Conservation (phyloP, 106 monocot genomes). For the Dendrobium chrysotoxum region DNA sequence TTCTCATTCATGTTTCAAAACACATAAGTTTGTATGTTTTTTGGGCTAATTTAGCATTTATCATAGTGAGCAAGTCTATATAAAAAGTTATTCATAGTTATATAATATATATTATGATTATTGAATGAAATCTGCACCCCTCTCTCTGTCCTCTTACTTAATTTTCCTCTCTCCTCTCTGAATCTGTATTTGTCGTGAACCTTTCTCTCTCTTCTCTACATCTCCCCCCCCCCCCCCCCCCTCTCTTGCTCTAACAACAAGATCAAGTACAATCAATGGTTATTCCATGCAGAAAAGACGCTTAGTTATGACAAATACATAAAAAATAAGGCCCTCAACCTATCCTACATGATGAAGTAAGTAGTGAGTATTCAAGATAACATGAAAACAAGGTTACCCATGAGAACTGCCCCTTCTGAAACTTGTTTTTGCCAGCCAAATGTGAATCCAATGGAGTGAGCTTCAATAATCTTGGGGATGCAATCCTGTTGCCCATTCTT, state of each 20-base stretch:
- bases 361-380: not conserved
- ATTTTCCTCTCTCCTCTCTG: not conserved
- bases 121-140: not conserved
- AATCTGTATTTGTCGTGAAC: not conserved
- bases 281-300: not conserved
- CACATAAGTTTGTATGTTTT: no score
- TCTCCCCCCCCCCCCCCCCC: no score
- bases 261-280: not conserved
- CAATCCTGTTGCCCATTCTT: constrained; percentile 84
- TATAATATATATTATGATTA: not conserved
- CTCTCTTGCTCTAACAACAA: not conserved
- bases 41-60: no score
- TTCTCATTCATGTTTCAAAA: no score
- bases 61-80: no score
- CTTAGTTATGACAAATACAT: not conserved
- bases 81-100: no score
- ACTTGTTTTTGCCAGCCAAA: constrained; percentile 67
- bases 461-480: constrained; percentile 85
- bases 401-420: constrained; percentile 86
- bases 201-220: not conserved
- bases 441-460: constrained; percentile 86
- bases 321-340: not conserved
- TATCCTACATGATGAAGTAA: not conserved
- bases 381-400: constrained; percentile 47
- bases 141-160: not conserved